These are phyloP conservation scores for Camptophora hylomeconis DNA, from an alignment of 2,329 filamentous ascomycete species.

Conservation along the genomic window DNA sequence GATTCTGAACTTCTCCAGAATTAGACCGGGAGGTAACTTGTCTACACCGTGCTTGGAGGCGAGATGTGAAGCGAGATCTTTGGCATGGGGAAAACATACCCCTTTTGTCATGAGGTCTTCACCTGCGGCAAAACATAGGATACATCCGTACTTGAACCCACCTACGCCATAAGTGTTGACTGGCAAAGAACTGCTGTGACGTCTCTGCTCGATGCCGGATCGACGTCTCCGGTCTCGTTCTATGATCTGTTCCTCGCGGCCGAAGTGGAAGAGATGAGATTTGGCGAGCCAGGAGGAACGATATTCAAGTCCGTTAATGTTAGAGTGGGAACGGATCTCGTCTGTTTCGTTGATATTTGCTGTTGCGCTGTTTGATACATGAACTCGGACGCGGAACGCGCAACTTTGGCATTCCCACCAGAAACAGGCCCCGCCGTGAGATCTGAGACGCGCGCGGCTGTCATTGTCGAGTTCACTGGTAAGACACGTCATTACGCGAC, in stretches of 20 bases:
- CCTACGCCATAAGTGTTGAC: conserved; percentile 2
- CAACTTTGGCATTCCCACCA: conserved; percentile 17
- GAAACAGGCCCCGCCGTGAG: conserved; percentile 13
- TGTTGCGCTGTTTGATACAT: conserved; percentile 11
- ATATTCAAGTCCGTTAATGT: conserved; percentile 10
- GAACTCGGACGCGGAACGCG: conserved; percentile 14
- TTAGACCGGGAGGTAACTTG: conserved; percentile 7
- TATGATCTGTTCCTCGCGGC: conserved; percentile 1
- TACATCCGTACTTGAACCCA: conserved; percentile 13
- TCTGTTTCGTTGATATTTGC: conserved; percentile 14
- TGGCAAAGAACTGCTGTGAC: conserved; percentile 1
- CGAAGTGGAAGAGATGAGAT: conserved; percentile 12
- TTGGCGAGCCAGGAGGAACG: conserved; percentile 14
- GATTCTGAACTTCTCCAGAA: conserved; percentile 14
- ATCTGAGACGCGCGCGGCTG: conserved; percentile 9
- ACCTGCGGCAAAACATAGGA: conserved; percentile 15
- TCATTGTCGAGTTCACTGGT: conserved; percentile 11
- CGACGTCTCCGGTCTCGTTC: background rate
- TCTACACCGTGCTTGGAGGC: conserved; percentile 7
- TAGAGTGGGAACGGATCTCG: conserved; percentile 13
- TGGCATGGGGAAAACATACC: conserved; percentile 9
- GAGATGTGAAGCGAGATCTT: conserved; percentile 14
- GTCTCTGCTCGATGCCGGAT: conserved; percentile 1
- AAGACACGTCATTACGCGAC: conserved; percentile 11
- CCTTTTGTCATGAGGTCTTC: conserved; percentile 8